Evolutionary conservation across 345 rosid species (phyloP).

Genomic region (Gossypioides kirkii): DNA sequence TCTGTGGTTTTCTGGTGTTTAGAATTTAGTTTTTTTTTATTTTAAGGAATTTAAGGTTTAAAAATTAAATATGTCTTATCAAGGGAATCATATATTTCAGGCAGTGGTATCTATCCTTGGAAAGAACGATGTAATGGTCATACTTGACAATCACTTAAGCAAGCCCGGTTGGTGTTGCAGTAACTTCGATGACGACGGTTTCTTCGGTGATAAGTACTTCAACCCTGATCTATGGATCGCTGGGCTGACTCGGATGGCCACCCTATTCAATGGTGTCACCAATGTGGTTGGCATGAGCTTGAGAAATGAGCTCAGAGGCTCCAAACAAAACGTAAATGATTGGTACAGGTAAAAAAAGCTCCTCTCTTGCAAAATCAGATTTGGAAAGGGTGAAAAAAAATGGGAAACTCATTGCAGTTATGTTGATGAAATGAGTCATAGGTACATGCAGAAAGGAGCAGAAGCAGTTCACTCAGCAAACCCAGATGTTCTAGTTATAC

Average conservation of each 20-base stretch:
- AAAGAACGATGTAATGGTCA: constrained; percentile 67
- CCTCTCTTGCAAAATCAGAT: not conserved
- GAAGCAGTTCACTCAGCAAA: constrained; percentile 86
- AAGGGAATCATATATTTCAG: constrained; percentile 28
- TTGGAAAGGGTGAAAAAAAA: not conserved
- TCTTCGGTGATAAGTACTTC: constrained; percentile 82
- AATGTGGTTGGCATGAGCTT: constrained; percentile 89
- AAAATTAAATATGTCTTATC: too few relatives aligned
- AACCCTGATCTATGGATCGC: constrained; percentile 66
- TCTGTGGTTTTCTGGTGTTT: too few relatives aligned
- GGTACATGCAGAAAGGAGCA: constrained; percentile 85
- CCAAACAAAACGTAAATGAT: constrained; percentile 63
- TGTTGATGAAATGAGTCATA: constrained; percentile 15
- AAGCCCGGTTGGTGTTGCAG: constrained; percentile 95
- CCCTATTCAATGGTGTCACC: constrained; percentile 48
- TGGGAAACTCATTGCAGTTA: not conserved
- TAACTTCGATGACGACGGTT: constrained; percentile 76
- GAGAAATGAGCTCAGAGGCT: constrained; percentile 92
- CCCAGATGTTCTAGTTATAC: constrained; percentile 80
- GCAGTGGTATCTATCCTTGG: constrained; percentile 76
- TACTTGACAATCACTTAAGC: constrained; percentile 87
- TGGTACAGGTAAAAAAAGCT: constrained; percentile 71
- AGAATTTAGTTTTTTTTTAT: too few relatives aligned
- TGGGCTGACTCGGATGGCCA: constrained; percentile 67
- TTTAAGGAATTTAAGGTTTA: too few relatives aligned